Base-by-base conservation (phyloP, 2,329 filamentous ascomycete genomes). In the Diaporthe vaccinii region DNA sequence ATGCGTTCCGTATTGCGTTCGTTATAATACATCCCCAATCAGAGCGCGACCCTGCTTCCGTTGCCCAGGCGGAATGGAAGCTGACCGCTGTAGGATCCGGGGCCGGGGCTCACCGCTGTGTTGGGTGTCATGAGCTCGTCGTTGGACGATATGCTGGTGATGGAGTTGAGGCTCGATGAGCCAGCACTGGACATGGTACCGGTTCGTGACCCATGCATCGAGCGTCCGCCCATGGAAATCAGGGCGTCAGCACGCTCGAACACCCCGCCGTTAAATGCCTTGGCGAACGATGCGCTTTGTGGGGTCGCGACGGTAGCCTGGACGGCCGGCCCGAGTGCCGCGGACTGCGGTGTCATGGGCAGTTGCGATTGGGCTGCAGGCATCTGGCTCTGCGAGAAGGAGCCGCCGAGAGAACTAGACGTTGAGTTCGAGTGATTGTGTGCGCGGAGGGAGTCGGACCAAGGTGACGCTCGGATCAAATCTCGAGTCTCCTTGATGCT, bases 271-370 rank as follows among this genome's bases (percentile, higher is more conserved):
- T 86, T 85, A 76, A 92, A 91, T 1, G 88, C 86, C 22, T 85
- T 84, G 10, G 87, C 86, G 79, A 92, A 91, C 0, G 89, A 89
- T 2, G 85, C 87, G 76, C 86, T 90, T 80, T 91, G 87, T 14
- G 91, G 91, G 0, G 91, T 94, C 3, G 90, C 94, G 15, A 98
- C 93, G 0, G 95, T 98, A 1, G 96, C 95, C 84, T 98, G 95
- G 73, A 95, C 94, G 28, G 96, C 96, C 8, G 96, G 95, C 0
- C 96, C 96, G 7, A 98, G 88, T 1, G 96, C 96, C 22, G 95
- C 96, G 79, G 94, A 97, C 77, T 98, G 90, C 10, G 96, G 96
- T 1, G 96, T 98, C 80, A 97, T 95, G 12, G 96, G 95, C 51
- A 95, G 79, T 71, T 85, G 84, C 4, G 73, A 70, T 25, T 75